A percentile compares a stretch with the other conserved stretches of the same genome.
phyloP scores from a whole-genome alignment of 805 yeast genomes.

The Tetrapisispora iriomotensis region DNA sequence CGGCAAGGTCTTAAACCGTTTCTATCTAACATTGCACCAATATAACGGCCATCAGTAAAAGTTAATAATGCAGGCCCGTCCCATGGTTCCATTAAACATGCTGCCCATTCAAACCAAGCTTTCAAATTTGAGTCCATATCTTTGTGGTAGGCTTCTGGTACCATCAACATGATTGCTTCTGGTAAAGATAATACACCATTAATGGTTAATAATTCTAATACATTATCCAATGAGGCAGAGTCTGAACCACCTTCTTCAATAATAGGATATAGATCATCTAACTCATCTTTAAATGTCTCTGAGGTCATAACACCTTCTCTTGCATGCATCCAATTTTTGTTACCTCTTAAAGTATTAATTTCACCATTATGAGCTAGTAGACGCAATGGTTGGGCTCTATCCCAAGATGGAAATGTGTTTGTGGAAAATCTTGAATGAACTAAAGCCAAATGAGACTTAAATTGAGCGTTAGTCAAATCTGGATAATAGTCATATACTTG shows the following conservation, averaged over 20 bases:
- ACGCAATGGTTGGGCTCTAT: conserved; percentile 95
- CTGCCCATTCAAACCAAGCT: conserved; percentile 98
- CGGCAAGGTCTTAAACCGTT: conserved; percentile 98
- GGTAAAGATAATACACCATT: conserved; percentile 89
- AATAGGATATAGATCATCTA: conserved; percentile 85
- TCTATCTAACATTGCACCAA: conserved; percentile 97
- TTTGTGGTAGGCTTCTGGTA: conserved; percentile 97
- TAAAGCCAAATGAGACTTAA: conserved; percentile 88
- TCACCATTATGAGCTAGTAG: conserved; percentile 99
- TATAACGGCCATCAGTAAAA: conserved; percentile 93
- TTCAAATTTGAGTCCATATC: conserved; percentile 89
- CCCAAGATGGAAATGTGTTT: conserved; percentile 99
- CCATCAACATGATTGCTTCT: conserved; percentile 93
- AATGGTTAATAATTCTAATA: conserved; percentile 78
- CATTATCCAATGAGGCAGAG: conserved; percentile 96
- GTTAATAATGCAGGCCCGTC: conserved; percentile 98
- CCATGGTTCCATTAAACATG: conserved; percentile 99
- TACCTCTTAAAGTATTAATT: conserved; percentile 92
- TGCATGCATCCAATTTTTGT: conserved; percentile 98
- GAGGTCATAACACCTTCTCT: conserved; percentile 96
- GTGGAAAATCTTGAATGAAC: conserved; percentile 97
- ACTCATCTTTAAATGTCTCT: conserved; percentile 76
- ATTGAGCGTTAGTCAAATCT: conserved; percentile 84
- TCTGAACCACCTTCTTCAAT: conserved; percentile 98
- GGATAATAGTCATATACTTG: conserved; percentile 94